phyloP scores from a whole-genome alignment of 805 yeast species.

The Lipomyces lipofer region DNA sequence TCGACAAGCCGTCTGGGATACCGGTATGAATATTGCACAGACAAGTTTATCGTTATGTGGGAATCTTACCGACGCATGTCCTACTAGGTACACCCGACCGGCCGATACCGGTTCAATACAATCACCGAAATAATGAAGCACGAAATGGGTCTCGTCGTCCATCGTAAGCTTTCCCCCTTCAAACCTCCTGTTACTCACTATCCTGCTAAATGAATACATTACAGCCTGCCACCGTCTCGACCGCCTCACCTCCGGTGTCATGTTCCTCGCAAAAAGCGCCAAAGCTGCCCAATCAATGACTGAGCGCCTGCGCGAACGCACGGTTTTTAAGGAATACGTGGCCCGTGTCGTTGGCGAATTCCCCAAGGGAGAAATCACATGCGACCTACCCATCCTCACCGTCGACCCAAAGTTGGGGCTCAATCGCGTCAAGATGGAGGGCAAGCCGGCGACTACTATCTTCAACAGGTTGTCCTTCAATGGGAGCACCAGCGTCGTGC shows the following conservation, averaged over 20 bases:
- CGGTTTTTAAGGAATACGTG: conserved; percentile 76
- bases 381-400: conserved; percentile 68
- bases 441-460: conserved; percentile 69
- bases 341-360: conserved; percentile 89
- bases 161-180: conserved; percentile 44
- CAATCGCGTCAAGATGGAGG: conserved; percentile 33
- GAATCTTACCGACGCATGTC: too few relatives aligned
- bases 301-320: conserved; percentile 65
- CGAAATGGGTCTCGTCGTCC: conserved; percentile 66
- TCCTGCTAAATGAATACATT: too few relatives aligned
- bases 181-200: conserved; percentile 38
- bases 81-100: conserved; percentile 97
- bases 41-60: too few relatives aligned
- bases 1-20: conserved; percentile 91
- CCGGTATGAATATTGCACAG: too few relatives aligned
- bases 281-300: conserved; percentile 76
- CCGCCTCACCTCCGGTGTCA: conserved; percentile 85
- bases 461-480: conserved; percentile 72
- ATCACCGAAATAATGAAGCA: conserved; percentile 74
- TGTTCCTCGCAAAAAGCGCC: conserved; percentile 85
- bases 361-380: conserved; percentile 56
- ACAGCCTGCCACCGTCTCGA: conserved; percentile 83
- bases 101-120: conserved; percentile 74
- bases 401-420: conserved; percentile 72
- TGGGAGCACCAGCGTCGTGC: conserved; percentile 62